Evolutionary conservation across 73 alveolate species (phyloP), one percentile per base, ranked within the genome.

Genomic region (Stentor roeselii): DNA sequence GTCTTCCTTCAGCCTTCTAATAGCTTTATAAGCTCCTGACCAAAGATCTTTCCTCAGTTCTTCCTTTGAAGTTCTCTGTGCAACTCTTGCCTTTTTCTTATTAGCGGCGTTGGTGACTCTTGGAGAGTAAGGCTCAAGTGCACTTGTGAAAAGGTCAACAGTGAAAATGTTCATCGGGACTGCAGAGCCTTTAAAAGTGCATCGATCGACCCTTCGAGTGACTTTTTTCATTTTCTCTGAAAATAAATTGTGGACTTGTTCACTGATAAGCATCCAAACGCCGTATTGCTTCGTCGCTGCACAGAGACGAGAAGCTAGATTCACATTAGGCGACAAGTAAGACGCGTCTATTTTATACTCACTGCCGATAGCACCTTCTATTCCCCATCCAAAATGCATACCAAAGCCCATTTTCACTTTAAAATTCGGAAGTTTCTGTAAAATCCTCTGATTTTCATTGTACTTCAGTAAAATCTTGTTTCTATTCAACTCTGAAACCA

Each of bases 301-400:
- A 78, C 95, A 98, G 35, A 96, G 84, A 60, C 97, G 76, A 77
- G 97, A 91, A 6, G 99, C 99, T 98, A 96, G 91, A 86, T 96
- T 96, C 67, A 92, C 98, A 85, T 96, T 96, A 6, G 99, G 98
- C n/a, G 96, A 88, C 60, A 96, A 89, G 89, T 96, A 96, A 50
- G 98, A 94, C 1, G 99, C 99, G 89, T 96, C 99, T 59, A 96
- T 94, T 86, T 96, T 96, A 82, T 90, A 96, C 36, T 82, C 86
- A 35, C 97, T 87, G 3, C 99, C 99, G 3, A 96, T 96, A 38
- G 99, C 99, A 0, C 99, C 99, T 87, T 96, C 99, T 34, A 96
- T 96, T 0, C 98, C 95, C 98, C 98, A 96, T n/a, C 99, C 99
- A 75, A 94, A 86, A 78, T 94, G 98, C 0, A 96, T 87, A 35